Evolutionary conservation across 371 early-diverging fungal species (phyloP).

Genomic region (Haplosporangium sp.): DNA sequence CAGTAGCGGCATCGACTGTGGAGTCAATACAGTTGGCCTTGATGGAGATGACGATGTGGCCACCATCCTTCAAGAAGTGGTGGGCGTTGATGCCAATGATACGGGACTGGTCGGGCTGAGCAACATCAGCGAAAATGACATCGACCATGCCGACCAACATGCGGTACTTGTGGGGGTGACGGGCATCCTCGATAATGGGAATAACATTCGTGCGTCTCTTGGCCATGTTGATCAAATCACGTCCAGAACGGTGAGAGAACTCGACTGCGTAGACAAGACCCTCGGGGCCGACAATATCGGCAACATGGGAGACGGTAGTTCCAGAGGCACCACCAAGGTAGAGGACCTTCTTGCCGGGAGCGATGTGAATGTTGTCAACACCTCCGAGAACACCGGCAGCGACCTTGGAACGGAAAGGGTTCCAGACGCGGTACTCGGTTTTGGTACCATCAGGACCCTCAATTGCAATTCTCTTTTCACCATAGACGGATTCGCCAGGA

Average conservation of each 20-base stretch:
- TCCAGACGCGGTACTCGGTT: constrained; percentile 99
- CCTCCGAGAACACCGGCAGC: constrained; percentile 99
- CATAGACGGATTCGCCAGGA: constrained; percentile 98
- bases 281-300: constrained; percentile 98
- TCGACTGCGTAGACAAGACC: constrained; percentile 99
- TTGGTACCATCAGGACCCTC: constrained; percentile 96
- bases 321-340: constrained; percentile 99
- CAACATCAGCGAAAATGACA: constrained; percentile 99
- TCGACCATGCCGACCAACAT: constrained; percentile 99
- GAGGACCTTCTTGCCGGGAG: constrained; percentile 98
- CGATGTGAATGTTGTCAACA: constrained; percentile 97
- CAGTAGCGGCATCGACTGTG: constrained; percentile 96
- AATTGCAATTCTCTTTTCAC: constrained; percentile 98
- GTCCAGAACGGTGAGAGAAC: constrained; percentile 99
- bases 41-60: constrained; percentile 99
- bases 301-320: constrained; percentile 99
- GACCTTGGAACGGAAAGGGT: constrained; percentile 99
- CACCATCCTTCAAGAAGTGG: constrained; percentile 98
- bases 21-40: constrained; percentile 99
- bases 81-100: constrained; percentile 99
- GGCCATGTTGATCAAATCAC: constrained; percentile 99
- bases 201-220: constrained; percentile 99
- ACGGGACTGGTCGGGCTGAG: constrained; percentile 99
- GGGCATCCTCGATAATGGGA: constrained; percentile 99
- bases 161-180: constrained; percentile 88